These are phyloP conservation scores for Crithidia fasciculata DNA, from an alignment of 208 protist genomes.

Conservation along the genomic window DNA sequence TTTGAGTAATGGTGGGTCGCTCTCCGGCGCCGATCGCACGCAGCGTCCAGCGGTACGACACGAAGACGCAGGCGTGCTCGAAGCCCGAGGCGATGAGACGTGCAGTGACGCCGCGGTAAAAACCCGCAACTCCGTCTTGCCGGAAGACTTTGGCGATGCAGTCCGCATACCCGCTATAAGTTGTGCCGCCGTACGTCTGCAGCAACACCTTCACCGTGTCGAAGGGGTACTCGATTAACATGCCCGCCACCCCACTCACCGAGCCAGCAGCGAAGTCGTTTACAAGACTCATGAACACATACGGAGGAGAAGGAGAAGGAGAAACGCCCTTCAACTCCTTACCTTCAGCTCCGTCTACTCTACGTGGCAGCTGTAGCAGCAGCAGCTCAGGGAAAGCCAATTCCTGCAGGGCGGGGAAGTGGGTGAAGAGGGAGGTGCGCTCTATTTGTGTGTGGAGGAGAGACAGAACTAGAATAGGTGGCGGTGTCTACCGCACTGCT, in stretches of 20 bases:
- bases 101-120: constrained; percentile 80
- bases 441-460: too few species aligned
- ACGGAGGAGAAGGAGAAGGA: constrained; percentile 6
- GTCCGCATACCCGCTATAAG: constrained; percentile 63
- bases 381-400: too few species aligned
- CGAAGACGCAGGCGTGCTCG: constrained; percentile 84
- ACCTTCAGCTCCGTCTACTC: too few species aligned
- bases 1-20: constrained; percentile 38
- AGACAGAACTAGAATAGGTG: too few species aligned
- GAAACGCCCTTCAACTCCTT: too few species aligned
- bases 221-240: constrained; percentile 89
- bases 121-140: constrained; percentile 70
- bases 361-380: too few species aligned
- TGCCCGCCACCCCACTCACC: constrained; percentile 59
- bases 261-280: constrained; percentile 75
- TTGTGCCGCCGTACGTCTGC: constrained; percentile 54
- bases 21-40: constrained; percentile 54
- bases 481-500: too few species aligned
- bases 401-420: too few species aligned
- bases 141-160: constrained; percentile 51
- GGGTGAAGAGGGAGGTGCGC: too few species aligned
- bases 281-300: constrained; percentile 34
- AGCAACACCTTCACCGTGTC: constrained; percentile 91
- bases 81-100: constrained; percentile 69
- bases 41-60: constrained; percentile 77